A percentile compares a stretch with the other conserved stretches of the same genome.
Conservation (phyloP, 495 filamentous ascomycete species). For the Aspergillus nanangensis region DNA sequence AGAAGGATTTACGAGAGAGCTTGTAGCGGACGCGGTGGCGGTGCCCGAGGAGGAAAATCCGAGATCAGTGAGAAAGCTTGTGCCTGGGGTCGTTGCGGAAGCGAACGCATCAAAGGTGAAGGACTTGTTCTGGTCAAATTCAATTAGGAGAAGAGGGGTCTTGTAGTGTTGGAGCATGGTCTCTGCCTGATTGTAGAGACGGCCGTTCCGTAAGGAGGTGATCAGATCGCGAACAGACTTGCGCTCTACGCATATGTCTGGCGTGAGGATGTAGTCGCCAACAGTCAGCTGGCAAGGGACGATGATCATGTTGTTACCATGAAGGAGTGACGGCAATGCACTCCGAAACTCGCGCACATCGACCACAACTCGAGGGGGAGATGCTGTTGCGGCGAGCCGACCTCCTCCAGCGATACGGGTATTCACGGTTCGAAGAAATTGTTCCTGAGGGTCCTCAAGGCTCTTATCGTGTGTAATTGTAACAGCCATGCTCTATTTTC, state of each 20-base stretch:
- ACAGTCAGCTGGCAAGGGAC: conserved; percentile 95
- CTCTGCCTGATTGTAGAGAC: conserved; percentile 88
- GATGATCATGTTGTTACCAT: conserved; percentile 78
- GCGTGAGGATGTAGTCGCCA: conserved; percentile 91
- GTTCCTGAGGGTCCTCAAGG: conserved; percentile 81
- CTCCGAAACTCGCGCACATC: conserved; percentile 96
- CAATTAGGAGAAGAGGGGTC: conserved; percentile 85
- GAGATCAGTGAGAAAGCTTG: conserved; percentile 48
- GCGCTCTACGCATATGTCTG: conserved; percentile 87
- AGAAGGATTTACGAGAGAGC: conserved; percentile 36
- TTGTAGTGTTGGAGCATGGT: conserved; percentile 93
- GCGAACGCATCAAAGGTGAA: conserved; percentile 95
- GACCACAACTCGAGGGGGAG: conserved; percentile 89
- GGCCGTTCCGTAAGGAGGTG: conserved; percentile 82
- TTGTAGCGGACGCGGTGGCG: conserved; percentile 45
- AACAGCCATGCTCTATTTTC: conserved; percentile 68
- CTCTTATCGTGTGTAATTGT: conserved; percentile 72
- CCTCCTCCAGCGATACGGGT: conserved; percentile 95
- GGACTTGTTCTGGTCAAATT: conserved; percentile 95
- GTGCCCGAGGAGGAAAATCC: conserved; percentile 62
- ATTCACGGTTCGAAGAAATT: conserved; percentile 92
- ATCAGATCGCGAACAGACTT: conserved; percentile 92
- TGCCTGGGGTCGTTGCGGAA: conserved; percentile 28
- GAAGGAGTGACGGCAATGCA: conserved; percentile 83
- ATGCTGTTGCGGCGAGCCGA: conserved; percentile 76